A percentile compares a stretch with the other conserved stretches of the same genome.
These are phyloP conservation scores for Cynara cardunculus DNA, from an alignment of 129 eudicot species.

Conservation along the genomic window DNA sequence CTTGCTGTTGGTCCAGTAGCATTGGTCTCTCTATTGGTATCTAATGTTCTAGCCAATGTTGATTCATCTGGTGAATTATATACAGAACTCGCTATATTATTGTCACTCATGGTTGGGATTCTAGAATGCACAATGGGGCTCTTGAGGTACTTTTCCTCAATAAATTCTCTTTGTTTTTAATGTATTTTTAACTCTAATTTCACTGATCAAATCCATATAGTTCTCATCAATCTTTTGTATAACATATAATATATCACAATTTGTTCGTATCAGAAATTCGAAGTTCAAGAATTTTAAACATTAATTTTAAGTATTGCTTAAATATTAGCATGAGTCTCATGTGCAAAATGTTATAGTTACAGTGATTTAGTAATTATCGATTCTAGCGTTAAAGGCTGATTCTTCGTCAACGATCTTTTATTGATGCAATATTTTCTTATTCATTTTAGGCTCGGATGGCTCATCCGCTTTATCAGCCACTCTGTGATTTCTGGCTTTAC, in stretches of 20 bases:
- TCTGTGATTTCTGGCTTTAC: constrained; percentile 99
- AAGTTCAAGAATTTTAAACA: neutral
- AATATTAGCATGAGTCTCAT: neutral
- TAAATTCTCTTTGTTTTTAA: neutral
- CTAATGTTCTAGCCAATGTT: constrained; percentile 68
- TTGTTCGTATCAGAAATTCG: neutral
- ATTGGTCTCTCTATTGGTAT: constrained; percentile 79
- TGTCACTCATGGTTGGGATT: constrained; percentile 97
- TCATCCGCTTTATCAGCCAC: constrained; percentile 94
- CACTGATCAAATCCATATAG: constrained; percentile 1
- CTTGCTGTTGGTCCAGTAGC: constrained; percentile 99
- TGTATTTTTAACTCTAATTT: neutral
- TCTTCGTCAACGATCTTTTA: neutral
- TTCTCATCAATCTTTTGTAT: neutral
- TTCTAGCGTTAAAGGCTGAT: neutral
- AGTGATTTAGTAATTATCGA: neutral
- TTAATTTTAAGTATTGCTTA: neutral
- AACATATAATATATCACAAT: neutral
- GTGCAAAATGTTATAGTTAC: neutral
- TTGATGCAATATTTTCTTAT: neutral
- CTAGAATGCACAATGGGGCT: constrained; percentile 93
- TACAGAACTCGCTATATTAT: constrained; percentile 85
- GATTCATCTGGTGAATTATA: constrained; percentile 75
- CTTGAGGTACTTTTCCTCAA: constrained; percentile 55
- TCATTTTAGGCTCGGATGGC: constrained; percentile 88